Evolutionary conservation across 2,329 filamentous ascomycete species (phyloP), one percentile per base, ranked within the genome.

Genomic region (Fusarium metavorans): DNA sequence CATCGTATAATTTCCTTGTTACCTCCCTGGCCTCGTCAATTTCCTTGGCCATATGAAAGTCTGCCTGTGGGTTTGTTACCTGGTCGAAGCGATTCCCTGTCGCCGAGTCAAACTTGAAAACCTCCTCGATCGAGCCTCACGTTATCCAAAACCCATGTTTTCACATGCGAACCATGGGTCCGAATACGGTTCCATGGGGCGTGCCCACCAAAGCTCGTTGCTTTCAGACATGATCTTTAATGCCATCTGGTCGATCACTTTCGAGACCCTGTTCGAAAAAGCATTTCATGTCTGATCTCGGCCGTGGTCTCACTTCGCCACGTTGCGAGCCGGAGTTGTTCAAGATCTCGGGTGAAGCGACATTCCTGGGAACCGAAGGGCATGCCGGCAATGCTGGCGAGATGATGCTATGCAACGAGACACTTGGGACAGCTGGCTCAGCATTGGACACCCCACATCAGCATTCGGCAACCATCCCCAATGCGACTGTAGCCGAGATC

Each of bases 291-390:
- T 57, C 20, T 59, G 45, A 39, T 37, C 50, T 60, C 54, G 66
- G 50, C 64, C 67, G 52, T 35, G 37, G 37, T 66, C 65, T 67
- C 63, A 9, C 23, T 45, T 20, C 27, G 62, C 56, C 56, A 27
- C 66, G 56, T 64, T 63, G 35, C 54, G 30, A 58, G 6, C 59
- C 39, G 54, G 54, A 45, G 50, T 58, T 20, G 52, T 66, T 57
- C 63, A 65, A 58, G 43, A 69, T 70, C 67, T 71, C 63, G 65
- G 50, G 64, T 68, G 41, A 72, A 66, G 37, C 68, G 67, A 68
- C 66, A 64, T 63, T 50, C 20, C 37, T 66, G 48, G 48, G 52
- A 52, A 32, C 57, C 25, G 50, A 64, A 66, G 60, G 73, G 32
- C 52, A 70, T 67, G 57, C 41, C n/a, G 57, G 32, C 48, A 43